A percentile compares a stretch with the other conserved stretches of the same genome.
Evolutionary conservation across 257 asterid species (phyloP).

Genomic region (Striga asiatica): DNA sequence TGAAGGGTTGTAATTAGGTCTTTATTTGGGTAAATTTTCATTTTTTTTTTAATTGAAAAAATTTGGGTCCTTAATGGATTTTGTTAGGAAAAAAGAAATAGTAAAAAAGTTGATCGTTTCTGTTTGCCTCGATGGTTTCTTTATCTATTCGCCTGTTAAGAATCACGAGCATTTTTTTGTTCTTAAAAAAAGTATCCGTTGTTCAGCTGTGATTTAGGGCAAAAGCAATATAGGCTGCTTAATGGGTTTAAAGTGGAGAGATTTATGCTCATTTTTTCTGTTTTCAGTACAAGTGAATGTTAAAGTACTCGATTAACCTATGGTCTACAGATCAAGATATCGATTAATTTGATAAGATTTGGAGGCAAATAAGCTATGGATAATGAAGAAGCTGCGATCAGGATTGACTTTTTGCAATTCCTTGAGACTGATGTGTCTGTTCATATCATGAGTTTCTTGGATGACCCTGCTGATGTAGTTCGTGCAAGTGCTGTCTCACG

Average conservation of each 20-base stretch:
- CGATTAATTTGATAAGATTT: conserved; percentile 3
- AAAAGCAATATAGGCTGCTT: neutral
- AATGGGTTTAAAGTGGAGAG: neutral
- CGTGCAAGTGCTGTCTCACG: conserved; percentile 50
- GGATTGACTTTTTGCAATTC: conserved; percentile 37
- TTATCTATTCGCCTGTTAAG: no score
- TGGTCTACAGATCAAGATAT: conserved; percentile 4
- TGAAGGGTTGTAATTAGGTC: neutral
- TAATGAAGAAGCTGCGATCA: conserved; percentile 23
- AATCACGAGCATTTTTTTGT: no score
- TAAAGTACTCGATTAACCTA: neutral
- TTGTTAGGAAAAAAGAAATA: neutral
- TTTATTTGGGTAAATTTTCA: neutral
- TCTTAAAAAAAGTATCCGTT: no score
- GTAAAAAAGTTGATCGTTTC: neutral
- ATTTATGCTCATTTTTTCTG: neutral
- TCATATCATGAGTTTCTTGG: conserved; percentile 38
- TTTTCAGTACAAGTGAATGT: neutral
- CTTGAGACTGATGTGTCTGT: conserved; percentile 37
- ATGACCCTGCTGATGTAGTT: conserved; percentile 61
- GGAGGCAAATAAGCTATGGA: conserved; percentile 23
- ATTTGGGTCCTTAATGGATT: neutral
- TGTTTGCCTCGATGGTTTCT: neutral
- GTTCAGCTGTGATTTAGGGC: no score
- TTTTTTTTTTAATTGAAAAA: no score